These are phyloP conservation scores for Cyclotella sp. DNA, from an alignment of 108 stramenopile genomes.

Conservation along the genomic window DNA sequence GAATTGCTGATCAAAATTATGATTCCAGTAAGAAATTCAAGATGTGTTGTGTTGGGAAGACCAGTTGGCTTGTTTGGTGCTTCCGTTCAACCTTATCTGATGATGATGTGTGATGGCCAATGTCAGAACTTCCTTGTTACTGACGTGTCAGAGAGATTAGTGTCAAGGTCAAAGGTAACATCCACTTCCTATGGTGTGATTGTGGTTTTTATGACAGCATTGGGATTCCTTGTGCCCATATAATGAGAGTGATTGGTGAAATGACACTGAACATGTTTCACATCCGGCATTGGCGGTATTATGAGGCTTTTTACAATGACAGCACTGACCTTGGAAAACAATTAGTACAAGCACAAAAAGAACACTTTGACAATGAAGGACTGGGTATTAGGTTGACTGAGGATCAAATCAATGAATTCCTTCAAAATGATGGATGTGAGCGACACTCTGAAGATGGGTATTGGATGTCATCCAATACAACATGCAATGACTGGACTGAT, in stretches of 20 bases:
- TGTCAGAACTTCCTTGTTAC: not conserved
- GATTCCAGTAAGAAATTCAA: not conserved
- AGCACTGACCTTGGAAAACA: not conserved
- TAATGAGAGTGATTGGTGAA: not conserved
- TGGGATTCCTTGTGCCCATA: not conserved
- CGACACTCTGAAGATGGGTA: too few species aligned
- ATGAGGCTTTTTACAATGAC: not conserved
- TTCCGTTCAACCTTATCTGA: not conserved
- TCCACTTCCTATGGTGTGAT: too few species aligned
- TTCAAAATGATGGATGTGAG: too few species aligned
- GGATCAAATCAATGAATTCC: too few species aligned
- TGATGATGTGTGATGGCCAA: not conserved
- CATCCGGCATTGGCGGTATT: not conserved
- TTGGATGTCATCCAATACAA: too few species aligned
- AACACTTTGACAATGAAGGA: too few species aligned
- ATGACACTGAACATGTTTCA: not conserved
- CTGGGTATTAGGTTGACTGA: too few species aligned
- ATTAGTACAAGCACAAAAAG: too few species aligned
- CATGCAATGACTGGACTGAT: too few species aligned
- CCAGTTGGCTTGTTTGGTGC: not conserved
- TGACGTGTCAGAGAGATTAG: not conserved
- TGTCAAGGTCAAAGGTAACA: not conserved
- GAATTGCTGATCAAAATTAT: too few species aligned
- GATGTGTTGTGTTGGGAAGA: not conserved
- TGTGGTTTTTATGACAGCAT: not conserved